phyloP scores from a whole-genome alignment of 805 yeast genomes.

The Komagataella pastoris region DNA sequence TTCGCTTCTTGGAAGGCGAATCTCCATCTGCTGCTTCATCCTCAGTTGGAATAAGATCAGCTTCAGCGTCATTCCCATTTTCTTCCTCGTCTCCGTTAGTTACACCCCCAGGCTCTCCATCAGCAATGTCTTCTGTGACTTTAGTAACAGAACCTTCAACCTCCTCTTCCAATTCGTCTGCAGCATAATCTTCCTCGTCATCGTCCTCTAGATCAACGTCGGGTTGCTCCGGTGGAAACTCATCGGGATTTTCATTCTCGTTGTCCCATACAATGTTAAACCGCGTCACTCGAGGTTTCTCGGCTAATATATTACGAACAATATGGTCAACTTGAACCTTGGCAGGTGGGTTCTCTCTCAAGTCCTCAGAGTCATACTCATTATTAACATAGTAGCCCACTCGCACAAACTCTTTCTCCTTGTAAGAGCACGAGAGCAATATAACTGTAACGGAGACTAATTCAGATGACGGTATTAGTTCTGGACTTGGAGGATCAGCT shows the following conservation, averaged over 20 bases:
- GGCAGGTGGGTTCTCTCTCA: constrained; percentile 86
- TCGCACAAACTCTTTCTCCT: constrained; percentile 87
- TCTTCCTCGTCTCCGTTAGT: constrained; percentile 27
- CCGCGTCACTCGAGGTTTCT: constrained; percentile 93
- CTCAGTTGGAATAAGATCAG: constrained; percentile 17
- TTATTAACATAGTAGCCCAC: constrained; percentile 97
- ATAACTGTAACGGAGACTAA: constrained; percentile 93
- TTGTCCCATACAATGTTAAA: constrained; percentile 97
- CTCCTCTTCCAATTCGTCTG: constrained; percentile 44
- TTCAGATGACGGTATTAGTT: constrained; percentile 90
- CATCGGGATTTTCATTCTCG: constrained; percentile 37
- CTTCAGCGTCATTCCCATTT: constrained; percentile 17
- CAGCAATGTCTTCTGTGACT: constrained; percentile 27
- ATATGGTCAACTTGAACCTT: constrained; percentile 91
- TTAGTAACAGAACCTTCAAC: constrained; percentile 42
- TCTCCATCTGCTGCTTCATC: constrained; percentile 14
- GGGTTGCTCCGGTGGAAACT: constrained; percentile 68
- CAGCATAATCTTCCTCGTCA: constrained; percentile 45
- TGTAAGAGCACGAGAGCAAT: constrained; percentile 81
- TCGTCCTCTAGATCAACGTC: constrained; percentile 37
- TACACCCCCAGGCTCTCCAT: constrained; percentile 24
- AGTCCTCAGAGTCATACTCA: constrained; percentile 88
- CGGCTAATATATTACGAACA: constrained; percentile 88
- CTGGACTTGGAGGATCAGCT: constrained; percentile 96
- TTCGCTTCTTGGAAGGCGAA: constrained; percentile 8